phyloP scores from a whole-genome alignment of 352 stramenopile genomes.

The Globisporangium abappressorium region DNA sequence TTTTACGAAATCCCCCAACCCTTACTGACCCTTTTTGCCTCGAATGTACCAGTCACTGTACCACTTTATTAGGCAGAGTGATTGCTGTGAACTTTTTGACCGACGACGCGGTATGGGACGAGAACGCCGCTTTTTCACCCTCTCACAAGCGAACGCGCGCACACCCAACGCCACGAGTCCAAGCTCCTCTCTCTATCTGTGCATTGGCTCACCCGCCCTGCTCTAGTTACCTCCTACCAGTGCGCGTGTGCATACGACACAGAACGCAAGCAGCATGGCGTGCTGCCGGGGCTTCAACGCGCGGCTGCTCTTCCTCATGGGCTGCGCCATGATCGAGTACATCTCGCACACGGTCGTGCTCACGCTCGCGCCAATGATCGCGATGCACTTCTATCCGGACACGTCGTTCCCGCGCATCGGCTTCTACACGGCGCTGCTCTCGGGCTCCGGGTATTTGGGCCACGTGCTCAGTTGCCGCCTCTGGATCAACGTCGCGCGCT shows the following conservation, averaged over 20 bases:
- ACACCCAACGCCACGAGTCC: not conserved
- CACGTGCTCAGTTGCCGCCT: conserved; percentile 69
- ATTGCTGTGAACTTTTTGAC: not conserved
- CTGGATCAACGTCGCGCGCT: conserved; percentile 76
- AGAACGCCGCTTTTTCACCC: not conserved
- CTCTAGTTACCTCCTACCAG: too few species aligned
- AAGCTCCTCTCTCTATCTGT: not conserved
- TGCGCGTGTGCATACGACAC: not conserved
- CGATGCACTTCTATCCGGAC: conserved; percentile 72
- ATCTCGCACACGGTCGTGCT: conserved; percentile 70
- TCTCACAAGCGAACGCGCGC: not conserved
- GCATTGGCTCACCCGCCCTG: not conserved
- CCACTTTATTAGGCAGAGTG: not conserved
- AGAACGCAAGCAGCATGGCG: conserved; percentile 16
- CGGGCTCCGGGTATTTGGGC: conserved; percentile 61
- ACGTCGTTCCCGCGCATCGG: conserved; percentile 69
- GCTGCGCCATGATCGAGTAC: conserved; percentile 77
- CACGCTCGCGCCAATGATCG: conserved; percentile 66
- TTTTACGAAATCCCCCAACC: conserved; percentile 4
- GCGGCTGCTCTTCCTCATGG: conserved; percentile 77
- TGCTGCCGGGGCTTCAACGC: conserved; percentile 72
- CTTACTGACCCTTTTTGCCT: conserved; percentile 10
- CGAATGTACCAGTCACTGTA: conserved; percentile 6
- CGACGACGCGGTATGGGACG: conserved; percentile 2
- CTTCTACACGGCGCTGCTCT: conserved; percentile 77